A percentile compares a stretch with the other conserved stretches of the same genome.
phyloP scores from a whole-genome alignment of 345 rosid species.

The Populus nigra region DNA sequence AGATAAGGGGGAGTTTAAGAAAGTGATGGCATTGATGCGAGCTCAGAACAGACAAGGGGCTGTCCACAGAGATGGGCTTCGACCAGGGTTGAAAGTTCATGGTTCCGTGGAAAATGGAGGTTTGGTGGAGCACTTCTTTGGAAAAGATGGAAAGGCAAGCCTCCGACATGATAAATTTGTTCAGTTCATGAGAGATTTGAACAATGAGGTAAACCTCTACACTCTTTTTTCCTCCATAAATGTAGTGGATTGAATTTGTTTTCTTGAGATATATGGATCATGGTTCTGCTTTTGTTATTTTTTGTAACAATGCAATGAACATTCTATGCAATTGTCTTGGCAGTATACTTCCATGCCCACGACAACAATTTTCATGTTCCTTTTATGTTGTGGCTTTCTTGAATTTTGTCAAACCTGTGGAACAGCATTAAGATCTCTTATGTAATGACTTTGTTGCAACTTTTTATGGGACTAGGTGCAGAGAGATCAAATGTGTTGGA shows the following conservation, averaged over 20 bases:
- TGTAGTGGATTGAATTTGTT: too few species aligned
- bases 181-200: conserved; percentile 62
- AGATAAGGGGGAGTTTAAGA: conserved; percentile 78
- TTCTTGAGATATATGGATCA: too few species aligned
- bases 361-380: not conserved
- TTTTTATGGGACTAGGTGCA: too few species aligned
- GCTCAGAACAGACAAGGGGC: conserved; percentile 79
- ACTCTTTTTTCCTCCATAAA: not conserved
- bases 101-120: conserved; percentile 84
- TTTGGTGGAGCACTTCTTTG: conserved; percentile 79
- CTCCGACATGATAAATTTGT: conserved; percentile 75
- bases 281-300: not conserved
- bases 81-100: conserved; percentile 55
- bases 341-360: not conserved
- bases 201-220: conserved; percentile 56
- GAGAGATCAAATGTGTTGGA: too few species aligned
- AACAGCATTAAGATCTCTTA: not conserved
- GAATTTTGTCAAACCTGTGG: not conserved
- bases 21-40: conserved; percentile 91
- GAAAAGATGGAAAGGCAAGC: conserved; percentile 60
- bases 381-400: not conserved
- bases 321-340: not conserved
- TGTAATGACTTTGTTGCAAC: too few species aligned
- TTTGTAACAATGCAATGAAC: not conserved
- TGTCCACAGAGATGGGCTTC: conserved; percentile 62